Evolutionary conservation across 1,284 basidiomycete species (phyloP).

Genomic region (Apiotrichum brassicae): DNA sequence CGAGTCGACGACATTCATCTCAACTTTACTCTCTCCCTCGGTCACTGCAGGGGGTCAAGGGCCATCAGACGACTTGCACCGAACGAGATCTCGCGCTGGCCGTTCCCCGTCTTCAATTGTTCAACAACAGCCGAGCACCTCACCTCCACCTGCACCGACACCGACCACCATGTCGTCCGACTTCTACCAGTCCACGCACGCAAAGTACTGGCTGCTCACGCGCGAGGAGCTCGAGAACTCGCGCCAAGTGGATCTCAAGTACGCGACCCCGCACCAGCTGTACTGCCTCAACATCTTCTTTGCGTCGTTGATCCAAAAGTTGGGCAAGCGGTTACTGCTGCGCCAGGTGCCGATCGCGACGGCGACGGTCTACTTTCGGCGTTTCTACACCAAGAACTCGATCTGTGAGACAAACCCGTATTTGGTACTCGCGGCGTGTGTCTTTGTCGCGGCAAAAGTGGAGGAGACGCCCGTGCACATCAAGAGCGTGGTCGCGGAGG

Average conservation of each 20-base stretch:
- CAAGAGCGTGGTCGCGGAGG: constrained; percentile 82
- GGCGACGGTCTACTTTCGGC: constrained; percentile 83
- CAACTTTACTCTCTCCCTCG: no score
- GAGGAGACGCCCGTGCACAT: constrained; percentile 94
- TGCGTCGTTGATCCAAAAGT: constrained; percentile 73
- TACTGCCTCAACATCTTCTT: constrained; percentile 79
- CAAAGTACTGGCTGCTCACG: constrained; percentile 69
- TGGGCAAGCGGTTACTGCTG: constrained; percentile 75
- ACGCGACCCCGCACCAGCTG: constrained; percentile 67
- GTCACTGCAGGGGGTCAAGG: no score
- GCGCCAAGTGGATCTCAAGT: constrained; percentile 66
- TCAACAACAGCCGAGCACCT: no score
- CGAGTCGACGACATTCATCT: no score
- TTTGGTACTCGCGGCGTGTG: constrained; percentile 84
- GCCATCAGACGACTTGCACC: no score
- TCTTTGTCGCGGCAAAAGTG: constrained; percentile 92
- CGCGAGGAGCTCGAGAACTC: constrained; percentile 65
- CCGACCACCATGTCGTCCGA: constrained; percentile 35
- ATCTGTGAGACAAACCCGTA: constrained; percentile 93
- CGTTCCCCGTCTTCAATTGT: no score
- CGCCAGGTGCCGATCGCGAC: constrained; percentile 88
- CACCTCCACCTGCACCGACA: neutral
- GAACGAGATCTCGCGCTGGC: no score
- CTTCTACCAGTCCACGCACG: constrained; percentile 42
- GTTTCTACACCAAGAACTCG: constrained; percentile 90